These are phyloP conservation scores for Phytomonas sp. DNA, from an alignment of 208 protist genomes.

Conservation along the genomic window DNA sequence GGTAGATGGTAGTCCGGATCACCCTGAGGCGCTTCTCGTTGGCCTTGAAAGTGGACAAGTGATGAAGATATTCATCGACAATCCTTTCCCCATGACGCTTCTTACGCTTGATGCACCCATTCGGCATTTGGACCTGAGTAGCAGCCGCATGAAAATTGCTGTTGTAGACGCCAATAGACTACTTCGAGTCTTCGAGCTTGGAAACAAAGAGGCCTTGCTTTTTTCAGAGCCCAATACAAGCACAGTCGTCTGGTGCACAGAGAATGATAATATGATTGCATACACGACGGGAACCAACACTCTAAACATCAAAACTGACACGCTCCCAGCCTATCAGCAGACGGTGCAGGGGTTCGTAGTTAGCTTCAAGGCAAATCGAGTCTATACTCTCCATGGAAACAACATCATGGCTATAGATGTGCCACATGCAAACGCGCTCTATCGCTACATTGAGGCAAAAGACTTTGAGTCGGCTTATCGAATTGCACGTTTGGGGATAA, in stretches of 20 bases:
- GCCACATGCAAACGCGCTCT: constrained; percentile 86
- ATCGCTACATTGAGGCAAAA: constrained; percentile 88
- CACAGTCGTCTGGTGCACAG: constrained; percentile 91
- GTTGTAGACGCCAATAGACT: constrained; percentile 89
- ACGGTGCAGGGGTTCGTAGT: constrained; percentile 91
- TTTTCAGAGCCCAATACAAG: constrained; percentile 86
- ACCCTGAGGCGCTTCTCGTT: constrained; percentile 88
- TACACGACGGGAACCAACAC: constrained; percentile 75
- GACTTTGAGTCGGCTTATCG: constrained; percentile 87
- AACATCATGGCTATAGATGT: constrained; percentile 90
- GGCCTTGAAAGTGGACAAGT: constrained; percentile 89
- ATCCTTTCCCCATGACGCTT: constrained; percentile 92
- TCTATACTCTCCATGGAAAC: constrained; percentile 89
- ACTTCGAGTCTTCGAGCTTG: constrained; percentile 86
- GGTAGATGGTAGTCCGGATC: constrained; percentile 85
- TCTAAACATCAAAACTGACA: constrained; percentile 92
- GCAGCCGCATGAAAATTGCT: constrained; percentile 83
- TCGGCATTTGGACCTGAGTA: constrained; percentile 87
- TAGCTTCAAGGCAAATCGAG: constrained; percentile 92
- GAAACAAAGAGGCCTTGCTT: constrained; percentile 77
- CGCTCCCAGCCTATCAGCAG: constrained; percentile 91
- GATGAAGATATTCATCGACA: constrained; percentile 94
- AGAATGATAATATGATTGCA: constrained; percentile 94
- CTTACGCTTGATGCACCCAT: constrained; percentile 73
- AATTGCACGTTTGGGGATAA: constrained; percentile 92